These are phyloP conservation scores for Debaryomyces udenii DNA, from an alignment of 1,139 yeast species.

Conservation along the genomic window DNA sequence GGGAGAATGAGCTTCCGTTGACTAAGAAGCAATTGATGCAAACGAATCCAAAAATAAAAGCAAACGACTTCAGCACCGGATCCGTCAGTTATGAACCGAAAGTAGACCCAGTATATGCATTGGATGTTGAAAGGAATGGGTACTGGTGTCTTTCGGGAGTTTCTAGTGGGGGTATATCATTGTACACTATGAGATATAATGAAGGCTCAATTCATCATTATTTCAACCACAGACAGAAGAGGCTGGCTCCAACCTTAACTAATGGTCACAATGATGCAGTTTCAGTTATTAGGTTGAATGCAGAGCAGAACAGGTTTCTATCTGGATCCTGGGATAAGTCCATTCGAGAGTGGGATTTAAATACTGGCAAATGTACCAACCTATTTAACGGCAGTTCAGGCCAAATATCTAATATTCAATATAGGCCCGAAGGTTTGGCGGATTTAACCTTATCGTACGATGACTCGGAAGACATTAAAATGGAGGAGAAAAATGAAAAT, in stretches of 20 bases:
- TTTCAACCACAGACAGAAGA: constrained; percentile 47
- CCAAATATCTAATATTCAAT: constrained; percentile 77
- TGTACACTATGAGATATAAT: constrained; percentile 79
- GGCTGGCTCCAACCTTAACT: constrained; percentile 13
- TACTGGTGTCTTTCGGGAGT: constrained; percentile 86
- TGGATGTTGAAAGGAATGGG: constrained; percentile 83
- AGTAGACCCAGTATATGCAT: constrained; percentile 81
- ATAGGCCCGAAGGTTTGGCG: constrained; percentile 71
- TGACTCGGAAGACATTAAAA: constrained; percentile 18
- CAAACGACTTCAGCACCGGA: constrained; percentile 46
- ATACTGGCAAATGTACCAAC: constrained; percentile 61
- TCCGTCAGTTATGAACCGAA: constrained; percentile 60
- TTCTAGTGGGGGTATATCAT: constrained; percentile 79
- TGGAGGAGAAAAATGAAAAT: constrained; percentile 43
- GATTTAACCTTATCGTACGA: constrained; percentile 28
- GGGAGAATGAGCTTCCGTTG: constrained; percentile 95
- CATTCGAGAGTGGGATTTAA: constrained; percentile 81
- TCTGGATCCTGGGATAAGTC: constrained; percentile 93
- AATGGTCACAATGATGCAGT: constrained; percentile 72
- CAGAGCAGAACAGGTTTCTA: constrained; percentile 60
- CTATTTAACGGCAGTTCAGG: constrained; percentile 63
- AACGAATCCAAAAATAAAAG: constrained; percentile 48
- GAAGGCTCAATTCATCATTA: constrained; percentile 86
- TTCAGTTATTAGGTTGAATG: constrained; percentile 66
- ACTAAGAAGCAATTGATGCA: constrained; percentile 42